Evolutionary conservation across 1,139 yeast species (phyloP).

Genomic region (Kluyveromyces marxianus): DNA sequence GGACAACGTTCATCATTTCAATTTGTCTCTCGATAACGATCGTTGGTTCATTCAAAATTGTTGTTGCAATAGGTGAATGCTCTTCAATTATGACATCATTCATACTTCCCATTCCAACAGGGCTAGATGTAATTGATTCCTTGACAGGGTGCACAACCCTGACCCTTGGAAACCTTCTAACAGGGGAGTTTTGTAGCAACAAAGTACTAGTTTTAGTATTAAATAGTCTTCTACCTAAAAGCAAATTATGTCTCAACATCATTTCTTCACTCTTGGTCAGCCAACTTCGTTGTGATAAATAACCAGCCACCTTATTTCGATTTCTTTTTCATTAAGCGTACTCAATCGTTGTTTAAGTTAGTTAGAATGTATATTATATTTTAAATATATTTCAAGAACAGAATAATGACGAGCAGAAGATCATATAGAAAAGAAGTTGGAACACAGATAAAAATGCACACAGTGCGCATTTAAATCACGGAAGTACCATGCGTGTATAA

Average conservation of each 20-base stretch:
- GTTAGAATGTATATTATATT: no score
- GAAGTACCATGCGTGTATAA: no score
- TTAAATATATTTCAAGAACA: no score
- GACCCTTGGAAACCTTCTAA: slow-evolving; percentile 3
- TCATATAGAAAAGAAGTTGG: no score
- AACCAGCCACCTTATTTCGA: no score
- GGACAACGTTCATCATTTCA: slow-evolving; percentile 76
- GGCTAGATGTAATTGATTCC: background rate
- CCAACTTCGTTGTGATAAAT: background rate
- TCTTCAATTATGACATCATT: slow-evolving; percentile 13
- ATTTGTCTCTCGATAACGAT: slow-evolving; percentile 79
- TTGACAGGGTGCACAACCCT: background rate
- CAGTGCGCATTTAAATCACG: no score
- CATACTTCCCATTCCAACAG: background rate
- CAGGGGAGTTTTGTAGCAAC: background rate
- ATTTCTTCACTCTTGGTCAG: background rate
- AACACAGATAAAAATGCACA: no score
- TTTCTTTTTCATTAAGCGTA: no score
- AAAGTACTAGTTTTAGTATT: background rate
- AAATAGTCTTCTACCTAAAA: background rate
- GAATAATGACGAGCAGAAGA: no score
- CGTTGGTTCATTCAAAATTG: slow-evolving; percentile 64
- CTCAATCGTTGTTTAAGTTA: no score
- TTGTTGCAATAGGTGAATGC: slow-evolving; percentile 20
- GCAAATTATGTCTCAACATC: background rate